phyloP scores from a whole-genome alignment of 2,329 filamentous ascomycete species.

The Colletotrichum spaethianum region DNA sequence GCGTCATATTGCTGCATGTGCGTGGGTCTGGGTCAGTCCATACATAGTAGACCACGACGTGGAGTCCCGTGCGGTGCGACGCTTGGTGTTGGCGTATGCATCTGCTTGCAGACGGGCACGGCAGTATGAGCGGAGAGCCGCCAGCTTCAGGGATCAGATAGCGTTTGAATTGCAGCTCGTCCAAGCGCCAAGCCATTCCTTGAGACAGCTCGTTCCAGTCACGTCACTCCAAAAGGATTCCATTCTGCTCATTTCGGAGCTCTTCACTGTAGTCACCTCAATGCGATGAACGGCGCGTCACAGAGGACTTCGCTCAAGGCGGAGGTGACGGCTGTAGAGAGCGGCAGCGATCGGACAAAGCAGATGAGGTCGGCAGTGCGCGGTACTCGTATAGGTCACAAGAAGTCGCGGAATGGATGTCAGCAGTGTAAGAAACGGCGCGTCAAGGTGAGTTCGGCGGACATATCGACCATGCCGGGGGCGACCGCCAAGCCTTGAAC shows the following conservation, averaged over 20 bases:
- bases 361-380: conserved; percentile 11
- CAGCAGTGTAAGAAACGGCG: conserved; percentile 40
- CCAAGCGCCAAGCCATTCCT: conserved; percentile 29
- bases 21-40: conserved; percentile 1
- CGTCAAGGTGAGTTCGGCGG: conserved; percentile 30
- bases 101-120: conserved; percentile 3
- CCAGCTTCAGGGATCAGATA: conserved; percentile 30
- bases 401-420: conserved; percentile 38
- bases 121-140: conserved; percentile 27
- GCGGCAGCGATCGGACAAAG: background rate
- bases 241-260: background rate
- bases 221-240: background rate
- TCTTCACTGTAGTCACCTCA: background rate
- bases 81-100: conserved; percentile 2
- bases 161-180: conserved; percentile 9
- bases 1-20: background rate
- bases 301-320: conserved; percentile 30
- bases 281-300: conserved; percentile 28
- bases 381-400: conserved; percentile 38
- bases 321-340: conserved; percentile 25
- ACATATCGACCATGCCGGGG: background rate
- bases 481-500: conserved; percentile 1
- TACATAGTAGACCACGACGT: background rate
- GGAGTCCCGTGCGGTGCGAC: background rate
- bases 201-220: conserved; percentile 22